These are phyloP conservation scores for Lojkania enalia DNA, from an alignment of 2,329 filamentous ascomycete genomes.

Conservation along the genomic window DNA sequence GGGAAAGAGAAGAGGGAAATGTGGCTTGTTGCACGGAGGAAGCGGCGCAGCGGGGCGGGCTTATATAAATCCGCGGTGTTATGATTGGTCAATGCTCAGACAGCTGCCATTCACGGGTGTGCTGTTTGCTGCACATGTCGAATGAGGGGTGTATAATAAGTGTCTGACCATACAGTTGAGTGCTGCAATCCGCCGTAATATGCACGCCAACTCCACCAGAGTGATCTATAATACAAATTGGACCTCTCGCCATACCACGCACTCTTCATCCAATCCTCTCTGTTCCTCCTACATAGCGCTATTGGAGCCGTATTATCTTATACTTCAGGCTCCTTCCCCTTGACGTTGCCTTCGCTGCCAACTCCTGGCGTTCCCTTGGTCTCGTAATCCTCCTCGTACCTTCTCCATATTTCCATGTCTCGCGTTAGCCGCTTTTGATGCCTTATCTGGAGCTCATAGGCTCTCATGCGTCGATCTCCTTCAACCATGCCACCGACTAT, in stretches of 20 bases:
- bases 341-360: slow-evolving; percentile 37
- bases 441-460: slow-evolving; percentile 68
- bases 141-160: no score
- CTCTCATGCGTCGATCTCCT: slow-evolving; percentile 68
- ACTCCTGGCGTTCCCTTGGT: slow-evolving; percentile 45
- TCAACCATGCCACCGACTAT: slow-evolving; percentile 77
- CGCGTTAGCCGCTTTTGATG: slow-evolving; percentile 65
- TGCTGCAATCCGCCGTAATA: no score
- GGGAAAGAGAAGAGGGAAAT: slow-evolving; percentile 22
- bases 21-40: slow-evolving; percentile 20
- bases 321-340: slow-evolving; percentile 15
- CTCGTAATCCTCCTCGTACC: slow-evolving; percentile 64
- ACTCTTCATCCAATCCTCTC: not conserved
- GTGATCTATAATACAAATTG: not conserved
- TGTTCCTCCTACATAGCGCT: not conserved
- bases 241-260: not conserved
- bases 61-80: not conserved
- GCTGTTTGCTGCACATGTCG: no score
- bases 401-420: slow-evolving; percentile 70
- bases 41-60: slow-evolving; percentile 8
- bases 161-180: no score
- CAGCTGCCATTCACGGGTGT: no score
- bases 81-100: slow-evolving; percentile 11
- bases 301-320: slow-evolving; percentile 6
- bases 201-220: not conserved